Evolutionary conservation across 208 protist species (phyloP), one percentile per base, ranked within the genome.

Genomic region (Trypanosoma rangeli): DNA sequence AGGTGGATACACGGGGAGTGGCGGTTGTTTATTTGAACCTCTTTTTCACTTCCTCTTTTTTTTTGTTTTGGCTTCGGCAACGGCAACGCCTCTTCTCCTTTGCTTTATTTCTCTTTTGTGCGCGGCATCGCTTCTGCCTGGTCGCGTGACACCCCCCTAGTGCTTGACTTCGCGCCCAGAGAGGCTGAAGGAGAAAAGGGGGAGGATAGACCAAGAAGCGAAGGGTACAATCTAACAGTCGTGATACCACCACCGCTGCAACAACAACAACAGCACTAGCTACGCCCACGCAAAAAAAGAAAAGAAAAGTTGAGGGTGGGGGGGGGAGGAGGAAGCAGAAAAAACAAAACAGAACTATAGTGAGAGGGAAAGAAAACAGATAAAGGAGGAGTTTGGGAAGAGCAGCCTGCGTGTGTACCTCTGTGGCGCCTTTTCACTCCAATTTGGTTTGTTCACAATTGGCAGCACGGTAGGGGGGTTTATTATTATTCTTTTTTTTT

Each of bases 401-500:
- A 16, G n/a, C 16, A 24, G 49, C 9, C 18, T 53, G 49, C 49
- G 49, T 53, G 49, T 53, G 49, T 53, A 52, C n/a, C 62, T 37
- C 26, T 29, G 33, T 15, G 9, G 22, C 8, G 28, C 15, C 52
- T 28, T 70, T 29, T 44, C 52, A 52, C 61, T 54, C 49, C 49
- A 4, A 24, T 9, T 18, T 4, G n/a, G 5, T 26, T 26, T 53
- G 16, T 53, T 53, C 49, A 53, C 49, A 26, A 12, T 53, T 24
- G 7, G 49, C 22, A 18, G 1, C 7, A 53, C 49, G 22, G 5
- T 4, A 18, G 20, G 44, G 42, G 28, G 44, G 31, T 44, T 56
- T 26, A 20, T 63, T 22, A 63, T 59, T 39, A 44, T 52, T 53
- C 24, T 12, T 53, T 52, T 60, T 69, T 28, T 42, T 74, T 52